A percentile compares a stretch with the other conserved stretches of the same genome.
These are phyloP conservation scores for Lichtheimia hyalospora DNA, from an alignment of 371 early-diverging fungal species.

Conservation along the genomic window DNA sequence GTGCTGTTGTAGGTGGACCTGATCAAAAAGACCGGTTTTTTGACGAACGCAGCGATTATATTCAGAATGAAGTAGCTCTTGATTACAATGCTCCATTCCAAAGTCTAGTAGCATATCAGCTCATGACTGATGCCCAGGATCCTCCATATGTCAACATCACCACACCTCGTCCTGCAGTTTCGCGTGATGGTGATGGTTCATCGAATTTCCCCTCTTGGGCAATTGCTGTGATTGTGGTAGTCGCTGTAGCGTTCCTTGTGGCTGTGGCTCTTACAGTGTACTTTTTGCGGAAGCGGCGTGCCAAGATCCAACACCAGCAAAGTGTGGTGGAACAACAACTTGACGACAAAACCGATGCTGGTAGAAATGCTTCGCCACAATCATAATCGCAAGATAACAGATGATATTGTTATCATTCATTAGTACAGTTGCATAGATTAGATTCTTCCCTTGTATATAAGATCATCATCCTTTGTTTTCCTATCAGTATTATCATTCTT, in stretches of 20 bases:
- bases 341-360: no score
- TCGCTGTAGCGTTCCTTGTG: constrained; percentile 8
- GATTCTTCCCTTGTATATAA: no score
- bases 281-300: neutral
- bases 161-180: constrained; percentile 23
- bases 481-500: no score
- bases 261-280: constrained; percentile 1
- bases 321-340: no score
- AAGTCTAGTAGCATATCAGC: constrained; percentile 51
- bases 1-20: constrained; percentile 58
- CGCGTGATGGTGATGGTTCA: constrained; percentile 7
- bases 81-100: constrained; percentile 59
- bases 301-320: no score
- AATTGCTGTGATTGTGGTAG: constrained; percentile 45
- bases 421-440: no score
- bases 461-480: no score
- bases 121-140: constrained; percentile 32
- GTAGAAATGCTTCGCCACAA: no score
- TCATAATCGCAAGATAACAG: no score
- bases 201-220: constrained; percentile 27
- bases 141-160: constrained; percentile 53
- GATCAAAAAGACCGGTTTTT: constrained; percentile 44
- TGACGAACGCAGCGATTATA: constrained; percentile 46
- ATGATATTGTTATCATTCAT: no score
- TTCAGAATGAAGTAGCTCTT: constrained; percentile 51